A percentile compares a stretch with the other conserved stretches of the same genome.
Conservation (phyloP, 2,329 filamentous ascomycete genomes). For the Ophiostoma pallidulum region DNA sequence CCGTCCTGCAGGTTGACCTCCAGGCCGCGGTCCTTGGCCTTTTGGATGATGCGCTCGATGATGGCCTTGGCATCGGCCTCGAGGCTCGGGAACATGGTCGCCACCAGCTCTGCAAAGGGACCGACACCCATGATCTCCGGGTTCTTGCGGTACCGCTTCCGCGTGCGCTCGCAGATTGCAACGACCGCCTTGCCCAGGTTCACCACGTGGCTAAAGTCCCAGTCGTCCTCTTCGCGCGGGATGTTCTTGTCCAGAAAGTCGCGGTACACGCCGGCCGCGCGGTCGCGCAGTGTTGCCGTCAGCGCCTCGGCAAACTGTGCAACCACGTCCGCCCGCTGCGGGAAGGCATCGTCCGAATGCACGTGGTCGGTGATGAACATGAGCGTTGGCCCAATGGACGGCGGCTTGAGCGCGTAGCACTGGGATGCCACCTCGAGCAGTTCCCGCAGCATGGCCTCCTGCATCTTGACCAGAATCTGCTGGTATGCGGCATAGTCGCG, state of each 20-base stretch:
- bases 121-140: conserved; percentile 74
- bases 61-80: conserved; percentile 83
- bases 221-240: conserved; percentile 68
- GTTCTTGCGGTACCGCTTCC: conserved; percentile 83
- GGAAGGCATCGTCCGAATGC: conserved; percentile 66
- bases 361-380: conserved; percentile 77
- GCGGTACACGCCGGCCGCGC: conserved; percentile 71
- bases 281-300: conserved; percentile 59
- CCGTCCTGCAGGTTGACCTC: conserved; percentile 86
- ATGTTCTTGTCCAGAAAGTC: conserved; percentile 71
- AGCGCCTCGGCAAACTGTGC: conserved; percentile 65
- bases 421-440: conserved; percentile 72
- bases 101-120: conserved; percentile 60
- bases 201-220: conserved; percentile 87
- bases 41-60: conserved; percentile 68
- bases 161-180: conserved; percentile 76
- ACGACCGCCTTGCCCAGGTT: conserved; percentile 79
- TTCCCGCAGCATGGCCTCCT: conserved; percentile 77
- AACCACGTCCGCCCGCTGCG: conserved; percentile 57
- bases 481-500: conserved; percentile 63
- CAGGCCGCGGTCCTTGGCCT: conserved; percentile 56
- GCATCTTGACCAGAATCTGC: conserved; percentile 60
- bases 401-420: conserved; percentile 83
- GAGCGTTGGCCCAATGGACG: conserved; percentile 60
- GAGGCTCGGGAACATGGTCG: conserved; percentile 80